phyloP scores from a whole-genome alignment of 805 yeast species.

The Dipodascopsis tothii region DNA sequence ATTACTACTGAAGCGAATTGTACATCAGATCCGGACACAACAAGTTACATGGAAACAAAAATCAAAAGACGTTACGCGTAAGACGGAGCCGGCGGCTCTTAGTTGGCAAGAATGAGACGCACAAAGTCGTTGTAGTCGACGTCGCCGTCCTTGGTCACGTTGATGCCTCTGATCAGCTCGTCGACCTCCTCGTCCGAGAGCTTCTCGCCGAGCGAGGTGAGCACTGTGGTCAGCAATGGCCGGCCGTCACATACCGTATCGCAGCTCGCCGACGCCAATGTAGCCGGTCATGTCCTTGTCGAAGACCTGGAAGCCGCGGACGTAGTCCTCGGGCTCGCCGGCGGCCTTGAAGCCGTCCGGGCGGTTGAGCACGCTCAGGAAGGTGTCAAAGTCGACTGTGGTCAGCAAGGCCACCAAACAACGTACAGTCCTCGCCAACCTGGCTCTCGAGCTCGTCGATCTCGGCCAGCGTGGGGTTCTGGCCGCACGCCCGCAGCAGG shows the following conservation, averaged over 20 bases:
- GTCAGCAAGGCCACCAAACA: background rate
- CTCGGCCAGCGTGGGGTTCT: constrained; percentile 92
- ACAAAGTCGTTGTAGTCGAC: constrained; percentile 57
- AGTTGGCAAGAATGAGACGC: constrained; percentile 24
- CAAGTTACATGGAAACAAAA: too few species aligned
- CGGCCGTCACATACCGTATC: constrained; percentile 49
- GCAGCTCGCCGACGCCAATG: constrained; percentile 93
- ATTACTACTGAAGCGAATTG: too few species aligned
- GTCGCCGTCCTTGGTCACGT: constrained; percentile 85
- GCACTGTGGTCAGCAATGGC: constrained; percentile 33
- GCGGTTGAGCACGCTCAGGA: constrained; percentile 67
- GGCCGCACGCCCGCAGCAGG: constrained; percentile 92
- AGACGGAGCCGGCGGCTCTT: background rate
- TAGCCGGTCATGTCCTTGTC: constrained; percentile 94
- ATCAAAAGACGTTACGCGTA: background rate
- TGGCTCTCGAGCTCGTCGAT: constrained; percentile 51
- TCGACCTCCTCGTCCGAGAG: constrained; percentile 85
- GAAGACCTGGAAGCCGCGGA: constrained; percentile 93
- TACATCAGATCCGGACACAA: too few species aligned
- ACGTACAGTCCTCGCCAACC: constrained; percentile 32
- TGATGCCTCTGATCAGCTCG: constrained; percentile 90
- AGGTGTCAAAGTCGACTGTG: constrained; percentile 64
- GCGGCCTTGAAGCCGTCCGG: constrained; percentile 82
- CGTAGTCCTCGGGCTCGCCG: constrained; percentile 86
- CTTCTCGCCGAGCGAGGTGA: constrained; percentile 94